Percentiles rank a stretch among this genome's conserved stretches.
phyloP scores from a whole-genome alignment of 2,329 filamentous ascomycete genomes.

The Talaromyces rugulosus region DNA sequence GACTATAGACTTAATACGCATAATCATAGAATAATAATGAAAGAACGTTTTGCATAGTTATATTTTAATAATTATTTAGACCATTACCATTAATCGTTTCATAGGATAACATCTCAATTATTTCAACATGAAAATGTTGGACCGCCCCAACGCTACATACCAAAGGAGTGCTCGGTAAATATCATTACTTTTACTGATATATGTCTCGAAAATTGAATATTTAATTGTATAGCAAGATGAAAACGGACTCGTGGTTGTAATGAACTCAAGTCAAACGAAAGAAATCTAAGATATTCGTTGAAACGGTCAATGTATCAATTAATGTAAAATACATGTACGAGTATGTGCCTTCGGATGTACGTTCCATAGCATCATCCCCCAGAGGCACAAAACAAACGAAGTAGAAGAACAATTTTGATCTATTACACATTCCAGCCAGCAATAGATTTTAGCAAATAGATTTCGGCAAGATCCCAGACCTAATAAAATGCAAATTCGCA shows the following conservation, averaged over 20 bases:
- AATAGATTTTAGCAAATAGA: not conserved
- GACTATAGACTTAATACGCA: not conserved
- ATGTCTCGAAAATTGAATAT: no score
- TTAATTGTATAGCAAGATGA: no score
- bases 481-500: not conserved
- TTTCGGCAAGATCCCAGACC: not conserved
- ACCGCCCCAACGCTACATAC: no score
- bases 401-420: not conserved
- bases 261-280: not conserved
- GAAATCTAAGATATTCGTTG: not conserved
- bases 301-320: not conserved
- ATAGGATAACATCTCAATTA: not conserved
- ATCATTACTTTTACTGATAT: no score
- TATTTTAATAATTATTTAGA: not conserved
- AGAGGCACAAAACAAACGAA: not conserved
- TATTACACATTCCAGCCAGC: not conserved
- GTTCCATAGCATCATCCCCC: not conserved
- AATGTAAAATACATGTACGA: not conserved
- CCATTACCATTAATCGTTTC: not conserved
- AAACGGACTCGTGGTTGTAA: not conserved
- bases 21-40: not conserved
- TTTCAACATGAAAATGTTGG: no score
- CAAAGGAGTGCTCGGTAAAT: no score
- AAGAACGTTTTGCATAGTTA: not conserved
- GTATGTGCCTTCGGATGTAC: not conserved